Conservation (phyloP, 768 basidiomycete genomes). For the Termitomyces eurrhizus region DNA sequence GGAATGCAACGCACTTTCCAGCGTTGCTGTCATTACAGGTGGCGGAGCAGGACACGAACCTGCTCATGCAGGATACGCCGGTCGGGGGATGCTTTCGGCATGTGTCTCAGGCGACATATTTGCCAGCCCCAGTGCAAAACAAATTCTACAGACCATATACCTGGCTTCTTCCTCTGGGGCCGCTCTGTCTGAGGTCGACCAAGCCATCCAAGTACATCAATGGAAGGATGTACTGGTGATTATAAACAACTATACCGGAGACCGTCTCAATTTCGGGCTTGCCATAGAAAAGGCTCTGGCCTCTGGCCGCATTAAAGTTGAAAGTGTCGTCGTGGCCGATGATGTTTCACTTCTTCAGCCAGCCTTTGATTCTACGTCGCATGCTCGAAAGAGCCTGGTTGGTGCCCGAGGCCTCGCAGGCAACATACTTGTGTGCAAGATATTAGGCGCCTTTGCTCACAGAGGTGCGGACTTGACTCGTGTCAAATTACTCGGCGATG, state of each 20-base stretch:
- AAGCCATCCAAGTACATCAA: neutral
- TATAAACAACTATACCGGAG: constrained; percentile 51
- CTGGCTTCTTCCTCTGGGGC: constrained; percentile 34
- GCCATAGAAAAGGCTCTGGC: constrained; percentile 49
- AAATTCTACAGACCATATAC: constrained; percentile 46
- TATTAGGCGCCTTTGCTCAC: constrained; percentile 48
- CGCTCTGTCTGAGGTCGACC: neutral
- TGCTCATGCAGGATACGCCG: constrained; percentile 54
- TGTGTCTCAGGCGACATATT: constrained; percentile 61
- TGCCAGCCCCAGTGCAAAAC: constrained; percentile 57
- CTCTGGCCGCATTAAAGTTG: constrained; percentile 28
- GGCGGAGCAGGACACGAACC: constrained; percentile 61
- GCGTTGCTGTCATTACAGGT: constrained; percentile 41
- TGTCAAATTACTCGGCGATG: constrained; percentile 31
- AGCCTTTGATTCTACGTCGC: constrained; percentile 10
- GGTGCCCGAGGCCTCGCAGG: constrained; percentile 47
- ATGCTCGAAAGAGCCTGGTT: constrained; percentile 27
- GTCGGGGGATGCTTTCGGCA: constrained; percentile 51
- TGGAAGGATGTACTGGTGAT: constrained; percentile 32
- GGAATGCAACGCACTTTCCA: constrained; percentile 1
- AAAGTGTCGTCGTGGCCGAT: constrained; percentile 49
- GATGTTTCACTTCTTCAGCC: constrained; percentile 43
- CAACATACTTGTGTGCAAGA: constrained; percentile 51
- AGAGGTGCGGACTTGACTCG: constrained; percentile 29
- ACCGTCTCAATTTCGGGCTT: constrained; percentile 56